These are phyloP conservation scores for Penstemon davidsonii DNA, from an alignment of 257 asterid species.

Conservation along the genomic window DNA sequence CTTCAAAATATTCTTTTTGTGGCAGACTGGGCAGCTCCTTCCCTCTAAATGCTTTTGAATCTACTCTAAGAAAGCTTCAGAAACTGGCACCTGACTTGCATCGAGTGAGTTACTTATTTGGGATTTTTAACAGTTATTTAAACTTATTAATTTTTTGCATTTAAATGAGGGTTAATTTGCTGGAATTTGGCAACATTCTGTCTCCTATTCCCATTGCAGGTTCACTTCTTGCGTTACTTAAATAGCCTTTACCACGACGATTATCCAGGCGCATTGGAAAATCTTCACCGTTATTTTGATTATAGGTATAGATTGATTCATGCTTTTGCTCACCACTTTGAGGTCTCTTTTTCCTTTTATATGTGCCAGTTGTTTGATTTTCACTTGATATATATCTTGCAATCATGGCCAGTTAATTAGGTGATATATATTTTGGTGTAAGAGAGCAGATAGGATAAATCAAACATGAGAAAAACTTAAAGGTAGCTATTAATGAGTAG, in stretches of 20 bases:
- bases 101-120: conserved; percentile 53
- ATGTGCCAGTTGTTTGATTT: conserved; percentile 10
- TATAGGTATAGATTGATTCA: conserved; percentile 69
- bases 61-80: conserved; percentile 71
- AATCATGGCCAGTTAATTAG: neutral
- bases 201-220: conserved; percentile 53
- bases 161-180: conserved; percentile 28
- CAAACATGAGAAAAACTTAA: conserved; percentile 13
- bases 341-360: conserved; percentile 1
- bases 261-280: conserved; percentile 82
- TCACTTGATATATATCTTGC: conserved; percentile 7
- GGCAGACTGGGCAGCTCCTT: conserved; percentile 77
- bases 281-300: conserved; percentile 95
- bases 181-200: conserved; percentile 18
- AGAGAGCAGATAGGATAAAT: conserved; percentile 2
- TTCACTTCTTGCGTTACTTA: conserved; percentile 85
- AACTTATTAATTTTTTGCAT: conserved; percentile 14
- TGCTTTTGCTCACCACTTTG: conserved; percentile 15
- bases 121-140: conserved; percentile 13
- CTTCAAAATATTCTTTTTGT: conserved; percentile 16
- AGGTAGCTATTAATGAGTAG: neutral
- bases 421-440: conserved; percentile 14
- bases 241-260: conserved; percentile 87
- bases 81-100: conserved; percentile 89
- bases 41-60: conserved; percentile 69